Evolutionary conservation across 2,329 filamentous ascomycete genomes (phyloP), one percentile per base, ranked within the genome.

Genomic region (Diaporthe destruens): DNA sequence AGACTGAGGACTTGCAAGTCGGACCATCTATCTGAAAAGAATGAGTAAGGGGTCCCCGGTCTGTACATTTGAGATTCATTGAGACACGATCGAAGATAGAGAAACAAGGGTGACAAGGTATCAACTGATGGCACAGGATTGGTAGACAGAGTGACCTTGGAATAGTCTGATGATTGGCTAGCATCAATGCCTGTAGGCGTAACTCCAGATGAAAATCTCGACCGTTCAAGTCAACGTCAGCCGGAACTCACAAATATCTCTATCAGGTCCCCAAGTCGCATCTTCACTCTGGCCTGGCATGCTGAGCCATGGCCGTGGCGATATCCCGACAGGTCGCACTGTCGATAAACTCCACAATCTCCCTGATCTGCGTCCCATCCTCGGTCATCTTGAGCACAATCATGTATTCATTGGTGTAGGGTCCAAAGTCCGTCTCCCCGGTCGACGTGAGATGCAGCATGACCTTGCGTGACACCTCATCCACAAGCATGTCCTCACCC

Each of bases 371-470:
- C 65, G 47, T 75, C 1, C 76, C 76, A 47, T 77, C 75, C 25
- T 75, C 55, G 44, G 71, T 76, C 63, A 77, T 51, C 32, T 75
- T 77, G 29, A 78, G 59, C 14, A 74, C 59, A 56, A 72, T 74
- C 14, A 77, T 67, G 39, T 77, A 78, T 65, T 78, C 77, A 49
- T 77, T 77, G 65, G 74, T 54, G 36, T 77, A 77, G 16, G 73
- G 42, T 7, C 76, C 77, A 32, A 67, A 32, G 11, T 67, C 53
- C 0, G 76, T 76, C 6, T 76, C 71, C 34, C 73, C 66, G 14
- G 55, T 61, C n/a, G 76, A 77, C 55, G 71, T 76, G 34, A 76
- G 63, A 36, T 78, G 75, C 55, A 77, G 9, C 25, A 74, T 42
- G 44, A 76, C 75, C 72, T 76, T 76, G 34, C 75, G 71, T 25